Percentiles rank a stretch among this genome's conserved stretches.
These are phyloP conservation scores for Scheffersomyces amazonensis DNA, from an alignment of 805 yeast genomes.

Conservation along the genomic window DNA sequence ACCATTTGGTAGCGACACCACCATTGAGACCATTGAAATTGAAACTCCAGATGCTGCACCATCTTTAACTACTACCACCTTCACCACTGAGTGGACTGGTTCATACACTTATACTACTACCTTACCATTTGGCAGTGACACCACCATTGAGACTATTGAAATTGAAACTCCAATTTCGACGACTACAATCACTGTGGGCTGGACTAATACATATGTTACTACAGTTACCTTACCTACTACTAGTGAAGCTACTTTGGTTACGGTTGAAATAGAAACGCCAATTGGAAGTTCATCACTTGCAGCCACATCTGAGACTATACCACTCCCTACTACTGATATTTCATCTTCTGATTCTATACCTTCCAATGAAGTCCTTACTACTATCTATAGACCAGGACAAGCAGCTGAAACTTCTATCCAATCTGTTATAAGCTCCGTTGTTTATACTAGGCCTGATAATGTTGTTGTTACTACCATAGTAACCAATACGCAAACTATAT, in stretches of 20 bases:
- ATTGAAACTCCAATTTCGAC: constrained; percentile 1
- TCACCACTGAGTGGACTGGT: neutral
- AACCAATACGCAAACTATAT: constrained; percentile 1
- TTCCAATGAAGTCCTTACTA: neutral
- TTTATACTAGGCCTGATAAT: neutral
- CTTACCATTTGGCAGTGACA: neutral
- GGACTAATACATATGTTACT: neutral
- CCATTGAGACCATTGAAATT: neutral
- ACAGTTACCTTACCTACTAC: neutral
- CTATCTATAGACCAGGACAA: neutral
- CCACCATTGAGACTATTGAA: neutral
- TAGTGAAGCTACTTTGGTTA: neutral
- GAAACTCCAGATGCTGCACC: neutral
- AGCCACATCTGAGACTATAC: neutral
- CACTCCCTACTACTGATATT: neutral
- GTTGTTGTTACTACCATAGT: neutral
- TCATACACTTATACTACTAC: neutral
- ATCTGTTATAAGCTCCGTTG: neutral
- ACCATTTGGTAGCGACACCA: neutral
- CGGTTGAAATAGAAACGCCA: neutral
- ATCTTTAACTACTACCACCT: neutral
- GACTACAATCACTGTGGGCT: neutral
- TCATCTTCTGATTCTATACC: neutral
- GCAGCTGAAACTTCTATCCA: neutral
- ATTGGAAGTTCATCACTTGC: neutral